Base-by-base conservation (phyloP, 371 early-diverging fungal genomes). In the Phascolomyces articulosus region DNA sequence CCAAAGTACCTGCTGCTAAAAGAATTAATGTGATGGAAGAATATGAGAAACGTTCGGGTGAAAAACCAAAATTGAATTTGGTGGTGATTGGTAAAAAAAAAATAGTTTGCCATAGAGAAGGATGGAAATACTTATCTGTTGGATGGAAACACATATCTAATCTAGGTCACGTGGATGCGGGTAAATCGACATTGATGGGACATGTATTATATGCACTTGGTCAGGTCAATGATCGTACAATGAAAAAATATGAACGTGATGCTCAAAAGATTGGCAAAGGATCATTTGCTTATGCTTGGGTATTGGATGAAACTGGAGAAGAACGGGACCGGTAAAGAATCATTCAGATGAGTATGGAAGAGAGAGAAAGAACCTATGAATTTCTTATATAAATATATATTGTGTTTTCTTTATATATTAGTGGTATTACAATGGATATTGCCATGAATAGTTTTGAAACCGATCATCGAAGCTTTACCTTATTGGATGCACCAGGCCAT, bases 401-500 rank as follows among this genome's bases (percentile, higher is more conserved):
- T n/a, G 21, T 23, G 16, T 23, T 47, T 40, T 38, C 21, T 60
- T 21, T 28, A 24, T 47, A 13, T 20, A 0, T 65, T 65, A 92
- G 96, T 47, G 99, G 99, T n/a, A 92, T 98, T 31, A 98, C 98
- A 0, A 97, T 98, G 86, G 97, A 98, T 69, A 88, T 97, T 69
- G 99, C 93, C 31, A 92, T 90, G 69, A 93, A 91, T 31, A 84
- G 87, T 57, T 98, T 99, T 79, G 90, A 94, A 59, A 95, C 98
- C 0, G 74, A 73, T 8, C 76, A 90, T 58, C 86, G 93, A 23
- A 72, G 77, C 23, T 96, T 95, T 69, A 96, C 95, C 1, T 63
- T 98, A 11, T 66, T 98, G 62, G 99, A 98, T 78, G 97, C 99
- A 0, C 99, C 99, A 10, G 99, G 99, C 0, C 99, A 99, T 75